These are phyloP conservation scores for Elasticomyces elasticus DNA, from an alignment of 495 filamentous ascomycete genomes.

Conservation along the genomic window DNA sequence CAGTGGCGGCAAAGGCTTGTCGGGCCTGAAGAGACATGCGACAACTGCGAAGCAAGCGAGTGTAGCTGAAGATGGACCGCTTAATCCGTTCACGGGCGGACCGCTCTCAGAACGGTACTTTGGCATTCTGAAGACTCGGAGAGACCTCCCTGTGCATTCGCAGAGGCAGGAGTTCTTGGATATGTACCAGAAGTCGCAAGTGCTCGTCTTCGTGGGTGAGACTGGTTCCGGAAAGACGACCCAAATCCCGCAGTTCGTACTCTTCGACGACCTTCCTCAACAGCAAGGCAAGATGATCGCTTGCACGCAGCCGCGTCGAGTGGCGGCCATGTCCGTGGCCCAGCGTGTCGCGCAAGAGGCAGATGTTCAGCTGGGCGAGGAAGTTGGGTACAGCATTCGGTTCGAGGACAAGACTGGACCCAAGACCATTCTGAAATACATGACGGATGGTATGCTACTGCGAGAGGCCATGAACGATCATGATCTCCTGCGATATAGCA, in stretches of 20 bases:
- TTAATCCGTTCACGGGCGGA: constrained; percentile 68
- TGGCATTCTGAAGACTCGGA: constrained; percentile 69
- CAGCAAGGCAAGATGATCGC: constrained; percentile 77
- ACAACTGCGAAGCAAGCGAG: constrained; percentile 69
- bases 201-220: constrained; percentile 97
- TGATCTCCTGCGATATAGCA: constrained; percentile 82
- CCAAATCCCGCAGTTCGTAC: constrained; percentile 95
- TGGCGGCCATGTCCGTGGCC: constrained; percentile 97
- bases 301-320: constrained; percentile 95
- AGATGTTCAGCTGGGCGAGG: constrained; percentile 86
- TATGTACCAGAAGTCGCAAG: constrained; percentile 84
- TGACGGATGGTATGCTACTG: constrained; percentile 99
- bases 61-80: constrained; percentile 66
- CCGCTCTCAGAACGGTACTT: constrained; percentile 77
- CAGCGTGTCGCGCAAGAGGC: constrained; percentile 96
- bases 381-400: constrained; percentile 97
- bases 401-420: constrained; percentile 91
- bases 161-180: constrained; percentile 87
- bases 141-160: constrained; percentile 78
- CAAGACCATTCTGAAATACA: constrained; percentile 95
- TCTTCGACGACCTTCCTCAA: constrained; percentile 93
- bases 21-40: constrained; percentile 61
- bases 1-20: constrained; percentile 38
- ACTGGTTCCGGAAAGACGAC: constrained; percentile 99
- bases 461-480: constrained; percentile 97